Evolutionary conservation across 495 filamentous ascomycete species (phyloP), one percentile per base, ranked within the genome.

Genomic region (Platismatia glauca): DNA sequence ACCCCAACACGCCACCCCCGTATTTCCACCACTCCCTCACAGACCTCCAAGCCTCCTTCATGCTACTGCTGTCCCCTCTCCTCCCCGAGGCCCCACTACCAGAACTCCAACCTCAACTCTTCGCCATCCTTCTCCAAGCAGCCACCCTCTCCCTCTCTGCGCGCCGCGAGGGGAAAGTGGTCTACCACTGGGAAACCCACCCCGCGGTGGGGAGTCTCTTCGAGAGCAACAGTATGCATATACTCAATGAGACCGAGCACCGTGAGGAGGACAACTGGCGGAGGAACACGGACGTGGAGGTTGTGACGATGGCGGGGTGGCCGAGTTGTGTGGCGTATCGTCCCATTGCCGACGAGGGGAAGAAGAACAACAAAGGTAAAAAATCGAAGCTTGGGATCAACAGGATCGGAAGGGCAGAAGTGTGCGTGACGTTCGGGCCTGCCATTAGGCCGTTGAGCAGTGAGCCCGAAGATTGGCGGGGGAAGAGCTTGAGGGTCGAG

Each of bases 1-100:
- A 9, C 59, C 53, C 22, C 61, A 76, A 67, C 58, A 78, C 71
- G 9, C 68, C 62, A 41, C 29, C 72, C 31, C 64, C 59, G 31
- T 20, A 63, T 59, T 62, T 63, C 63, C 62, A 78, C 70, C 68
- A 79, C 74, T 61, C 76, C 75, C 69, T 78, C 71, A 48, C 77
- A 75, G 62, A 63, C 55, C 50, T 55, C 16, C 34, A 39, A 27
- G 58, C 58, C 58, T 52, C 58, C 46, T 38, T 52, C 58, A 38
- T 60, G 9, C 16, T 29, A 44, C 6, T 60, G 8, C 58, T 60
- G 4, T 24, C 20, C 35, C 55, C 39, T 4, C 48, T 56, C 37
- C 35, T 62, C 22, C 41, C 38, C n/a, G 5, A 15, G 39, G 35
- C 35, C 60, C 50, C 27, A 20, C 58, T 53, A 15, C 31, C 18